Conservation (phyloP, 2,329 filamentous ascomycete genomes). For the Xylariaceae sp. region DNA sequence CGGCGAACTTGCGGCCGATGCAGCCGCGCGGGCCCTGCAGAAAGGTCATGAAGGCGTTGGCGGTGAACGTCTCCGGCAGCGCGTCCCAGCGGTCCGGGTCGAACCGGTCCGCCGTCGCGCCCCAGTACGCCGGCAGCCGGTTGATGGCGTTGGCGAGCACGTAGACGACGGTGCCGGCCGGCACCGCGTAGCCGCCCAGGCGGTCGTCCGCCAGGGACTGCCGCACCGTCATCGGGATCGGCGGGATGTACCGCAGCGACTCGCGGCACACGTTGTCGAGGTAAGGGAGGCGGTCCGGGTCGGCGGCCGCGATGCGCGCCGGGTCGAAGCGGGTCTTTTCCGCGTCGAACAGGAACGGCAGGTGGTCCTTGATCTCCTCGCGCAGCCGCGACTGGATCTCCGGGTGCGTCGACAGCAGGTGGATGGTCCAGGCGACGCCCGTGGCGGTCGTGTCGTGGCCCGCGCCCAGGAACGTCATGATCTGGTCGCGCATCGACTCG, state of each 20-base stretch:
- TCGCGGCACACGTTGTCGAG: slow-evolving; percentile 51
- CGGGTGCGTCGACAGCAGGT: slow-evolving; percentile 44
- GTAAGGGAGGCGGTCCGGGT: slow-evolving; percentile 46
- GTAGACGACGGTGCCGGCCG: slow-evolving; percentile 46
- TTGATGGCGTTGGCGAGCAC: slow-evolving; percentile 47
- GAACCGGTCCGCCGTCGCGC: slow-evolving; percentile 43
- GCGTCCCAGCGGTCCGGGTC: slow-evolving; percentile 47
- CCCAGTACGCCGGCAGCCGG: slow-evolving; percentile 44
- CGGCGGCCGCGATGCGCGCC: slow-evolving; percentile 35
- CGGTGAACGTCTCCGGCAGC: slow-evolving; percentile 40
- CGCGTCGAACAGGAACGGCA: slow-evolving; percentile 44
- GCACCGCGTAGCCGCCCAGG: slow-evolving; percentile 44
- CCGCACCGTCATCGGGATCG: slow-evolving; percentile 50
- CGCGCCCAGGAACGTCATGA: slow-evolving; percentile 46
- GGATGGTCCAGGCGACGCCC: slow-evolving; percentile 46
- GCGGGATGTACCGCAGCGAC: slow-evolving; percentile 48
- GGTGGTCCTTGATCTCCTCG: slow-evolving; percentile 41
- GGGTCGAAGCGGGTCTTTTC: slow-evolving; percentile 36
- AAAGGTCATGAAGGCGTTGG: slow-evolving; percentile 41
- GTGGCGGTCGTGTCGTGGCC: slow-evolving; percentile 50
- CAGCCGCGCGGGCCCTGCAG: slow-evolving; percentile 37
- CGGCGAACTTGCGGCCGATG: slow-evolving; percentile 37
- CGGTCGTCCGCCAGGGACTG: slow-evolving; percentile 43
- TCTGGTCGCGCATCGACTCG: slow-evolving; percentile 42
- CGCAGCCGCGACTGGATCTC: slow-evolving; percentile 44